Evolutionary conservation across 768 basidiomycete species (phyloP).

Genomic region (Suillus occidentalis): DNA sequence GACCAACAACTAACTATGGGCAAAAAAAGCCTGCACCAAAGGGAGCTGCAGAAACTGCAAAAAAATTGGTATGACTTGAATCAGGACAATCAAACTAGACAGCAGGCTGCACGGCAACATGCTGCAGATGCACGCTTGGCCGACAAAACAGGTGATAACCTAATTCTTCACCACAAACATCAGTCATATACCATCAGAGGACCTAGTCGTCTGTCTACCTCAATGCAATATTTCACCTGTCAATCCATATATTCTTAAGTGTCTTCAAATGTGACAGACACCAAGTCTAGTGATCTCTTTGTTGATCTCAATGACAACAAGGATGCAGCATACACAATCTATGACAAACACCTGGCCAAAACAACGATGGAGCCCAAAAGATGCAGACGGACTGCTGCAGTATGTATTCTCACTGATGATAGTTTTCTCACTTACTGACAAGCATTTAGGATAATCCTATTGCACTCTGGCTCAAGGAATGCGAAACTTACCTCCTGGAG

Average conservation of each 20-base stretch:
- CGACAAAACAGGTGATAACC: not conserved
- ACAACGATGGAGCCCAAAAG: not conserved
- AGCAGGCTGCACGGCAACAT: not conserved
- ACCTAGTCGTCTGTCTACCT: not conserved
- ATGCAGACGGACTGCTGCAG: not conserved
- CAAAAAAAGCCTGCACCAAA: not conserved
- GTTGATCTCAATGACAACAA: not conserved
- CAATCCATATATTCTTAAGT: not conserved
- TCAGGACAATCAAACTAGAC: not conserved
- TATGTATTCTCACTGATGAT: not conserved
- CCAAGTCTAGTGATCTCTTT: not conserved
- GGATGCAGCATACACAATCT: not conserved
- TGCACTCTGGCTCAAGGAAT: not conserved
- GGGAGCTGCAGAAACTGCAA: not conserved
- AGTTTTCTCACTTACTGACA: not conserved
- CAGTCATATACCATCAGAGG: not conserved
- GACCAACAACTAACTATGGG: not conserved
- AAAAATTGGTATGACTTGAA: not conserved
- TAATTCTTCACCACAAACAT: not conserved
- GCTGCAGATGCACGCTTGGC: not conserved
- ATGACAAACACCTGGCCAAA: not conserved
- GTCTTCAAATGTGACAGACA: not conserved
- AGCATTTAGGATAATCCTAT: conserved; percentile 3
- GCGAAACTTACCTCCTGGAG: conserved; percentile 7
- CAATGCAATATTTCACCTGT: not conserved